Base-by-base conservation (phyloP, 2,329 filamentous ascomycete genomes). In the Drechmeria coniospora region DNA sequence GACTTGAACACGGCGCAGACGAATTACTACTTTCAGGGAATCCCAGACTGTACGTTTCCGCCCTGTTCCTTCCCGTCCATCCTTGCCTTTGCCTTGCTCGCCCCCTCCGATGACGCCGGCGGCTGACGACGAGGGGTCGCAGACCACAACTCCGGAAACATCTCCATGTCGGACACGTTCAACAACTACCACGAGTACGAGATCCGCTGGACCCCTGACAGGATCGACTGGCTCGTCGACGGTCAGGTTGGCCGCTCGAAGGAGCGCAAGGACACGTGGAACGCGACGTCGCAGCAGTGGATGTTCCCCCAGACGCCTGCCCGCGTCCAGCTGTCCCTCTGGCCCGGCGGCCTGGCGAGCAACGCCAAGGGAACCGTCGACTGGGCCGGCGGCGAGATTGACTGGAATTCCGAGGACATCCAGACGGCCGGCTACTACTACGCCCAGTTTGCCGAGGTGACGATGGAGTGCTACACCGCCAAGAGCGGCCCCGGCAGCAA, bases 1-100 rank as follows among this genome's bases (percentile, higher is more conserved):
- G 81, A 94, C 46, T 62, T 92, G 36, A 47, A 62, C 25, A 69
- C 66, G 36, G 81, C 79, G 12, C 86, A 98, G 61, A 90, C 84
- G 49, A 98, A 98, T 61, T 98, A 75, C 63, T 98, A 94, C 59
- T 94, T 79, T 59, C 86, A 94, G 59, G 90, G 90, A 47, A 77
- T 94, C 37, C 77, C 82, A 21, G 67, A 87, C 52, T 95, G 83
- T 92, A 63, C 63, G 81, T 25, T n/a, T n/a, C n/a, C n/a, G n/a
- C n/a, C n/a, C n/a, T n/a, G n/a, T n/a, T n/a, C n/a, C n/a, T n/a
- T n/a, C n/a, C n/a, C n/a, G n/a, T n/a, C n/a, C n/a, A n/a, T n/a
- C n/a, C n/a, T n/a, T n/a, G n/a, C n/a, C n/a, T n/a, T n/a, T n/a
- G n/a, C n/a, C n/a, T n/a, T n/a, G n/a, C n/a, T n/a, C n/a, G n/a